Percentiles rank a stretch among this genome's conserved stretches.
Evolutionary conservation across 805 yeast species (phyloP).

Genomic region (Hanseniaspora thailandica): DNA sequence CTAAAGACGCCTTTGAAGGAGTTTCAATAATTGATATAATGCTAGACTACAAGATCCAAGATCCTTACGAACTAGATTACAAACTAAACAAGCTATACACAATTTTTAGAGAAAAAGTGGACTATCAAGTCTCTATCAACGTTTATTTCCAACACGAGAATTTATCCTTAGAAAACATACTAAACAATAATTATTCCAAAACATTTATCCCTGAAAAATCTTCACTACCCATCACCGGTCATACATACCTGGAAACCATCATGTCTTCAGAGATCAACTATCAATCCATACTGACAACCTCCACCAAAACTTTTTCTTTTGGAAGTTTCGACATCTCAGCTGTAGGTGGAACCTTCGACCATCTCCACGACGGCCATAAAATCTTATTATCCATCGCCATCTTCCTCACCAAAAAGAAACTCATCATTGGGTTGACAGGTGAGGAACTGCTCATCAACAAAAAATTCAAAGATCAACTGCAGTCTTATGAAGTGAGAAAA

Average conservation of each 20-base stretch:
- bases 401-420: conserved; percentile 29
- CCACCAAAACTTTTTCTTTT: conserved; percentile 16
- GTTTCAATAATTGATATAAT: not conserved
- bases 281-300: not conserved
- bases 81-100: conserved; percentile 5
- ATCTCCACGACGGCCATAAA: conserved; percentile 90
- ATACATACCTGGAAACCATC: not conserved
- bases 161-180: not conserved
- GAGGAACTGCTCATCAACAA: conserved; percentile 60
- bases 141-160: not conserved
- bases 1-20: not conserved
- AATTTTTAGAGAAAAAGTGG: not conserved
- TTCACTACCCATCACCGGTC: not conserved
- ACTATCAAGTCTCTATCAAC: conserved; percentile 1
- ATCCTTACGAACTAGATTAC: conserved; percentile 11
- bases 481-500: conserved; percentile 45
- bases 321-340: conserved; percentile 36
- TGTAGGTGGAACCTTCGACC: conserved; percentile 96
- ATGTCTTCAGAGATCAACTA: not conserved
- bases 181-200: not conserved
- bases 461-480: conserved; percentile 53
- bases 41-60: not conserved
- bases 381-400: conserved; percentile 62
- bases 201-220: not conserved
- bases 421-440: conserved; percentile 81